A percentile compares a stretch with the other conserved stretches of the same genome.
Conservation (phyloP, 768 basidiomycete species). For the Paxillus rubicundulus region DNA sequence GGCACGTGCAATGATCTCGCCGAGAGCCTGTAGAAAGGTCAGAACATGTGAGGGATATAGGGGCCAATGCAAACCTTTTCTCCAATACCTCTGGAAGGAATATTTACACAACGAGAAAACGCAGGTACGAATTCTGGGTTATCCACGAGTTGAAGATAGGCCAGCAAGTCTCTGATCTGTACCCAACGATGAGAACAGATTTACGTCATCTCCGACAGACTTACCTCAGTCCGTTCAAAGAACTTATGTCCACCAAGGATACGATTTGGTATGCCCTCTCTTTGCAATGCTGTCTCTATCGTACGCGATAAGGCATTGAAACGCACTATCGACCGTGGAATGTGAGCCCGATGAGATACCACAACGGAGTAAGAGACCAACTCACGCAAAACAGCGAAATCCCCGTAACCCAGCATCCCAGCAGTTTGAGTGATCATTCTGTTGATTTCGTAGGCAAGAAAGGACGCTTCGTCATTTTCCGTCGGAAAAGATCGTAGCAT, state of each 20-base stretch:
- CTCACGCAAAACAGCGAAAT: constrained; percentile 83
- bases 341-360: not conserved
- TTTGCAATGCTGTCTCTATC: constrained; percentile 74
- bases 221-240: constrained; percentile 79
- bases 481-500: constrained; percentile 50
- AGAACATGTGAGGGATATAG: not conserved
- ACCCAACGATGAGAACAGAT: not conserved
- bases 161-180: constrained; percentile 77
- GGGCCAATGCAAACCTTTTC: constrained; percentile 54
- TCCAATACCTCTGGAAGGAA: constrained; percentile 70
- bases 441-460: constrained; percentile 77
- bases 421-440: constrained; percentile 72
- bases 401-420: constrained; percentile 65
- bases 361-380: constrained; percentile 4
- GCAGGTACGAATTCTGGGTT: constrained; percentile 68
- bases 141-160: constrained; percentile 80
- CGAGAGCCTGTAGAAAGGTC: constrained; percentile 46
- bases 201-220: not conserved
- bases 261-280: constrained; percentile 71
- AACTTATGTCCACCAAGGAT: constrained; percentile 82
- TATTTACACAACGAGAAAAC: constrained; percentile 68
- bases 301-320: constrained; percentile 77
- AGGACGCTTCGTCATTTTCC: constrained; percentile 65
- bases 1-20: constrained; percentile 55
- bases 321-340: constrained; percentile 50